Percentiles rank a stretch among this genome's conserved stretches.
These are phyloP conservation scores for Ottelia alismoides DNA, from an alignment of 106 monocot species.

Conservation along the genomic window DNA sequence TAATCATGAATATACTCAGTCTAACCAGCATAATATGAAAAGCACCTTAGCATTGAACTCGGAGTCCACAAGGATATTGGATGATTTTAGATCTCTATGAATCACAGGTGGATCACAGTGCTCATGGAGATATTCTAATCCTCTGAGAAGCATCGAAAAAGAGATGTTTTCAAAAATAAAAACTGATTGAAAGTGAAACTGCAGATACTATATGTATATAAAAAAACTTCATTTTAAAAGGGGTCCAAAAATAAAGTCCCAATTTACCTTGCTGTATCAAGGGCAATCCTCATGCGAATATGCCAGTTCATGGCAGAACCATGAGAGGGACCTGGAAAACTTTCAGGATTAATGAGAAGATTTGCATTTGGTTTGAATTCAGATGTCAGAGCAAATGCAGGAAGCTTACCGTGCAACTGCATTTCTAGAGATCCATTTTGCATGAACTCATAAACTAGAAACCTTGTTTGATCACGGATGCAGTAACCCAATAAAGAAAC, in stretches of 20 bases:
- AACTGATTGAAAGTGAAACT: background rate
- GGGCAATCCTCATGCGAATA: conserved; percentile 91
- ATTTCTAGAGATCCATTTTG: conserved; percentile 81
- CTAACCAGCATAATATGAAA: too few relatives aligned
- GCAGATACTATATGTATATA: background rate
- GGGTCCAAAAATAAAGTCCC: too few relatives aligned
- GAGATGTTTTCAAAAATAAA: background rate
- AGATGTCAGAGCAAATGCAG: background rate
- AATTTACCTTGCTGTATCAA: conserved; percentile 95
- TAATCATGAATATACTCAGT: too few relatives aligned
- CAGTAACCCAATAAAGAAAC: conserved; percentile 77
- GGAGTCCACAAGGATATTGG: conserved; percentile 87
- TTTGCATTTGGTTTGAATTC: background rate
- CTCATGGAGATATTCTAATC: conserved; percentile 92
- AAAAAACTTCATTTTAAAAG: background rate
- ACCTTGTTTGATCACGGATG: conserved; percentile 36
- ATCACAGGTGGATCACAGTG: conserved; percentile 66
- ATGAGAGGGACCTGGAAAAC: conserved; percentile 43
- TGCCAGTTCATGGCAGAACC: conserved; percentile 70
- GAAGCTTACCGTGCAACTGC: conserved; percentile 66
- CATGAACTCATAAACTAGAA: conserved; percentile 87
- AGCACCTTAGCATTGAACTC: conserved; percentile 81
- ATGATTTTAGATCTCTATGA: conserved; percentile 93
- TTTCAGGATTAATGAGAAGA: background rate
- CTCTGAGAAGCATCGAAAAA: conserved; percentile 25